A percentile compares a stretch with the other conserved stretches of the same genome.
phyloP scores from a whole-genome alignment of 2,329 filamentous ascomycete species.

The Exserohilum turcica region DNA sequence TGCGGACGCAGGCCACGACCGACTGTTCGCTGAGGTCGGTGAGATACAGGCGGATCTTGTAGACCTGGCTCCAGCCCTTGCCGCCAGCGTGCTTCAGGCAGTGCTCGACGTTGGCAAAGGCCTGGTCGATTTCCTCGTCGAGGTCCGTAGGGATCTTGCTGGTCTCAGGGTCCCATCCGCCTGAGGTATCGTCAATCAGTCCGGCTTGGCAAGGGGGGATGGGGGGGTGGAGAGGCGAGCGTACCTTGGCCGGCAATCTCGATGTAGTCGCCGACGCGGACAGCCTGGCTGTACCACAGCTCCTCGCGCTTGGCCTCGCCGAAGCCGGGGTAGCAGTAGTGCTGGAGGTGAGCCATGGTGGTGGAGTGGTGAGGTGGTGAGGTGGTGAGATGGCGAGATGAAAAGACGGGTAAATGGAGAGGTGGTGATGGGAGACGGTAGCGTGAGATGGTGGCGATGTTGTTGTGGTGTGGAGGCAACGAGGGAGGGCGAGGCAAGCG shows the following conservation, averaged over 20 bases:
- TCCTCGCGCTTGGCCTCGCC: slow-evolving; percentile 45
- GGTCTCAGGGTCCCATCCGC: slow-evolving; percentile 42
- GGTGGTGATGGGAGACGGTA: too few relatives aligned
- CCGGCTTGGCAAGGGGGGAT: too few relatives aligned
- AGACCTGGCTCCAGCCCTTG: slow-evolving; percentile 62
- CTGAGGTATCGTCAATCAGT: slow-evolving; percentile 20
- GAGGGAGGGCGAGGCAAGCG: too few relatives aligned
- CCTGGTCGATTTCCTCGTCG: slow-evolving; percentile 46
- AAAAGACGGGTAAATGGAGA: too few relatives aligned
- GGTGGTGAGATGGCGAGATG: too few relatives aligned
- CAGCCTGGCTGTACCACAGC: slow-evolving; percentile 44
- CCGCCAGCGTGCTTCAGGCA: slow-evolving; percentile 59
- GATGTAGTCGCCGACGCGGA: slow-evolving; percentile 44
- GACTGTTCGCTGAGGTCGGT: slow-evolving; percentile 25
- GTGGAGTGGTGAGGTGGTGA: too few relatives aligned
- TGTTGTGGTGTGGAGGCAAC: too few relatives aligned
- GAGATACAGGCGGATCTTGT: slow-evolving; percentile 37
- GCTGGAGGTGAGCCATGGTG: slow-evolving; percentile 33
- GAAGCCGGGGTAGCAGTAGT: slow-evolving; percentile 48
- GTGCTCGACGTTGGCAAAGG: slow-evolving; percentile 63
- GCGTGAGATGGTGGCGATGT: too few relatives aligned
- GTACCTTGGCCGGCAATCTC: slow-evolving; percentile 47
- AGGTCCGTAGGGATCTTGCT: slow-evolving; percentile 25
- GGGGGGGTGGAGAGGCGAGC: too few relatives aligned
- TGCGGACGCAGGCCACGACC: slow-evolving; percentile 21